Evolutionary conservation across 2,329 filamentous ascomycete genomes (phyloP).

Genomic region (Neurospora crassa): DNA sequence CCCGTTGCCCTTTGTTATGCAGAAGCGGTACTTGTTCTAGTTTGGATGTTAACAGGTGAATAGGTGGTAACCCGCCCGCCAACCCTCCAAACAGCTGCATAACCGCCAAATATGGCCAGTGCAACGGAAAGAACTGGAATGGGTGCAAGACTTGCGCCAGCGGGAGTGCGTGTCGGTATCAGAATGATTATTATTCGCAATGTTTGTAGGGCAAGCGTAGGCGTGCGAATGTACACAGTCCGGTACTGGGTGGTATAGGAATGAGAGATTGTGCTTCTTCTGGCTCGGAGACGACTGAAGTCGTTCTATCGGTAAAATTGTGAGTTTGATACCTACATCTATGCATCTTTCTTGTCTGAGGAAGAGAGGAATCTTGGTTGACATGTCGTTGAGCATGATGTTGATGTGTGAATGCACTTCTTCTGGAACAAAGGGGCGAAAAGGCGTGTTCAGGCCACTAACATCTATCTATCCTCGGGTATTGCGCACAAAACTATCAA

Average conservation of each 20-base stretch:
- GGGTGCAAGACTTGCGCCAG: slow-evolving; percentile 25
- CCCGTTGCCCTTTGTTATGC: neutral
- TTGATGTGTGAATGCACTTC: neutral
- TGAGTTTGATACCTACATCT: neutral
- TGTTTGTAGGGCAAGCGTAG: slow-evolving; percentile 18
- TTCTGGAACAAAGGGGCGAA: neutral
- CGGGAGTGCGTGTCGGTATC: slow-evolving; percentile 24
- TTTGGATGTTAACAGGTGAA: neutral
- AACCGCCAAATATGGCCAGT: slow-evolving; percentile 26
- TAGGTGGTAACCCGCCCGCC: slow-evolving; percentile 5
- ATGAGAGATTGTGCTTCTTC: neutral
- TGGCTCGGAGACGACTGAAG: neutral
- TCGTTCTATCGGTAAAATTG: neutral
- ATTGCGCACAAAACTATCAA: neutral
- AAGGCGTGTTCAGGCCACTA: neutral
- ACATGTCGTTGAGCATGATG: neutral
- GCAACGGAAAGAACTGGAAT: slow-evolving; percentile 27
- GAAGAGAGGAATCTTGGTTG: neutral
- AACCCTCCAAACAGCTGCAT: slow-evolving; percentile 10
- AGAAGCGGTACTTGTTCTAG: neutral
- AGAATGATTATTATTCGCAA: slow-evolving; percentile 29
- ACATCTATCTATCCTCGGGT: neutral
- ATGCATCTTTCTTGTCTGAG: neutral
- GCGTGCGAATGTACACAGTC: neutral
- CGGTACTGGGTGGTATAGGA: neutral